Base-by-base conservation (phyloP, 2,329 filamentous ascomycete species). In the Ustilaginoidea virens region DNA sequence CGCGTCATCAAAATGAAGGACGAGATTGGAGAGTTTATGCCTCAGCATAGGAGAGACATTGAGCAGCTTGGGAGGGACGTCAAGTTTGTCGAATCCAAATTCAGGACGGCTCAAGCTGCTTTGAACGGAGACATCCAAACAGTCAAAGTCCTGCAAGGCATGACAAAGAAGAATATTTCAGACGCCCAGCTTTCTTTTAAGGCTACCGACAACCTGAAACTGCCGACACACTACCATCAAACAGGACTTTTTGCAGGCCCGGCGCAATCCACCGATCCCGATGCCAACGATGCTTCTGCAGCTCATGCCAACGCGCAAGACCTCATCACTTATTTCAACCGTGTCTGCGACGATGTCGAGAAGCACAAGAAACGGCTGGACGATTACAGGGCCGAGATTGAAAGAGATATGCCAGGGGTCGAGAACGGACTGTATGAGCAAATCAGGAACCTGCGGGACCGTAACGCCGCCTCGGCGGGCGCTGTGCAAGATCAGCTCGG, bases 1-100 rank as follows among this genome's bases (percentile, higher is more conserved):
- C 66, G 68, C 30, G 83, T 90, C 47, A 85, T 92, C 44, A 66
- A 68, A 33, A 76, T 78, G 51, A 77, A 81, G 46, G 72, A 79
- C 40, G 72, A 92, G 40, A 75, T 87, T 33, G 74, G 80, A 36
- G 69, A 72, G 12, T 75, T 73, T 46, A 61, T 72, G 53, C 65
- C 67, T 2, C 62, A 63, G 11, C 68, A 73, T 39, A 65, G 58
- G 32, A 53, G 46, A 25, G 56, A 61, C 26, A 56, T 61, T 19
- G 48, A 61, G 25, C 52, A 66, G 43, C 52, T 68, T 29, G 47
- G 61, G 38, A 40, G 61, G 30, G 46, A 66, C 36, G 44, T 61
- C 20, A 56, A 60, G 31, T 66, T 64, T 43, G 59, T 67, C 25
- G 57, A 63, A 41, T 58, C 57, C 34, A 58, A 61, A 40, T 61